Evolutionary conservation across 306 rosid genomes (phyloP), one percentile per base, ranked within the genome.

Genomic region (Chamaecrista fasciculata): DNA sequence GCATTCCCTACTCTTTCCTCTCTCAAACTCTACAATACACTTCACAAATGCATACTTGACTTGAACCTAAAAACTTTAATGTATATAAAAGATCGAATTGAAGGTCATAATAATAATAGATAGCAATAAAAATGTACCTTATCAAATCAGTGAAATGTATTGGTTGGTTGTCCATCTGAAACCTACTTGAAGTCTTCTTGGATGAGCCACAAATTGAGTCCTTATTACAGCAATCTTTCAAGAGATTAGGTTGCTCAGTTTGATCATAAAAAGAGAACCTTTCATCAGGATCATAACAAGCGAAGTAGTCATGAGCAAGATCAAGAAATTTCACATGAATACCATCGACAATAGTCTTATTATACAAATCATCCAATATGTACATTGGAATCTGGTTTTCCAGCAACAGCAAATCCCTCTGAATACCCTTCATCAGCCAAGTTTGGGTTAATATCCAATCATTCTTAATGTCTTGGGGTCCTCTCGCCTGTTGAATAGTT

Each of bases 331-430:
- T 53, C 3, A 7, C 4, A 25, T 5, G 34, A 16, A 11, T 53
- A 3, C 24, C 24, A 24, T 53, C 60, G n/a, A n/a, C n/a, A 14
- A 55, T 11, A 1, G 28, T 37, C 6, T 4, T 28, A 0, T 1
- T 7, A 2, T 55, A 55, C 0, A 55, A 34, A 11, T 15, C n/a
- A 15, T 56, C 34, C 62, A 56, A 29, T 5, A 56, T 56, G 23
- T 26, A 69, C 34, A 63, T 63, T 0, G 87, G 84, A 47, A 83
- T 63, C 59, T 76, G 87, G 40, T 83, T 83, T 14, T 83, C 86
- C 0, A 81, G 77, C 4, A 81, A n/a, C 3, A 79, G 15, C 60
- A 84, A 33, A 9, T 81, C 89, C 5, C 31, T 65, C 64, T 49
- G 24, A 0, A 81, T 2, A n/a, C 66, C 39, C 43, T 63, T 66